Base-by-base conservation (phyloP, 192 early-diverging fungal genomes). In the Linderina pennispora region DNA sequence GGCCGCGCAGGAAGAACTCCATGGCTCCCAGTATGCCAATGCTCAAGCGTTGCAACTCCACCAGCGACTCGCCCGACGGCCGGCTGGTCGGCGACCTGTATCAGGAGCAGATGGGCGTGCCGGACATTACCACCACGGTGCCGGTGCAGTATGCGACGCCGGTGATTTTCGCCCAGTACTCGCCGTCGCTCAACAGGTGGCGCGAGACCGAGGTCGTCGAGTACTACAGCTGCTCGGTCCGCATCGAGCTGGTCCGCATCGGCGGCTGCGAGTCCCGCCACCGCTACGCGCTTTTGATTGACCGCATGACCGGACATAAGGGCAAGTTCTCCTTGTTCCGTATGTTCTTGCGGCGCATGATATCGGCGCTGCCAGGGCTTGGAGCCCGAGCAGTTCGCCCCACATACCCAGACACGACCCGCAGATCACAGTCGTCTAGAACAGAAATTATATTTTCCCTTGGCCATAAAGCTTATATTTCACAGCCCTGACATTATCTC, bases 211-310 rank as follows among this genome's bases (percentile, higher is more conserved):
- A 72, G 25, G 57, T 72, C 0, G 45, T 72, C 8, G 68, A 72
- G 58, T 65, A 72, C 45, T 72, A 72, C 36, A 60, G 56, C 42
- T 72, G 68, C 43, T 53, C 68, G 0, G 68, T 72, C 11, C 57
- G 62, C 1, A 51, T 72, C 4, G 68, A 72, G 23, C 49, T 72
- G 2, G 68, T 72, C 2, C 43, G 62, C n/a, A 23, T 72, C 3
- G 17, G 17, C 21, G 21, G 16, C 7, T 20, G 6, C 6, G 17
- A 46, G 0, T 49, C 23, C 1, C 37, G 39, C 13, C 0, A 31
- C 22, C 38, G 68, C 4, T 65, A 56, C 16, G 68, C 68, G 3
- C 22, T 72, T 15, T 24, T 72, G 6, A 46, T 72, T 1, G 58
- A 64, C 21, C 36, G 68, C 9, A 63, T 65, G 53, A 45, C 68